phyloP scores from a whole-genome alignment of 352 stramenopile species.

The Phytophthora ohioensis region DNA sequence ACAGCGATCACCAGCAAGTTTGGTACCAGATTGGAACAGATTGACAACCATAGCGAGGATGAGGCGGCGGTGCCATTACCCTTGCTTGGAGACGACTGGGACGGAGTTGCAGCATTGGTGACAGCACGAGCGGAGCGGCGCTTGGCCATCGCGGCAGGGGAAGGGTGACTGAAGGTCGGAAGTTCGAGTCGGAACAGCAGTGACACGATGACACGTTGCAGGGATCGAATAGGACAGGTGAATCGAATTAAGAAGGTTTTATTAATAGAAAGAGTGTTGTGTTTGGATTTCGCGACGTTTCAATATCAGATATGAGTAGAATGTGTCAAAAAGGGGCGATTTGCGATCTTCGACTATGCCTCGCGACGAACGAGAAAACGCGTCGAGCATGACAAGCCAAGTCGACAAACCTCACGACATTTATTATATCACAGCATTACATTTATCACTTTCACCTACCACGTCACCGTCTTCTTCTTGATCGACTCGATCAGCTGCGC shows the following conservation, averaged over 20 bases:
- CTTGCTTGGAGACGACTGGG: slow-evolving; percentile 2
- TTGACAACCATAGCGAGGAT: slow-evolving; percentile 22
- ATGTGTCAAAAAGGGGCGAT: background rate
- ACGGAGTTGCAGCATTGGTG: slow-evolving; percentile 4
- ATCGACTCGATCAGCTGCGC: slow-evolving; percentile 58
- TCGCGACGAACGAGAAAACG: background rate
- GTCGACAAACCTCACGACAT: background rate
- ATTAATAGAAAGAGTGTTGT: background rate
- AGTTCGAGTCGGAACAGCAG: slow-evolving; percentile 29
- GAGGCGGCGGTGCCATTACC: slow-evolving; percentile 3
- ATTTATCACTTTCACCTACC: slow-evolving; percentile 37
- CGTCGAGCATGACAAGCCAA: background rate
- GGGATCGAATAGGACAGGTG: slow-evolving; percentile 4
- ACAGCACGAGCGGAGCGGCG: slow-evolving; percentile 8
- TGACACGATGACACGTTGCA: slow-evolving; percentile 28
- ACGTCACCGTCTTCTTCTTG: slow-evolving; percentile 53
- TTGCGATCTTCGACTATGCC: background rate
- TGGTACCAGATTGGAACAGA: slow-evolving; percentile 45
- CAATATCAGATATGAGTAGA: slow-evolving; percentile 23
- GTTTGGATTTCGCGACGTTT: slow-evolving; percentile 20
- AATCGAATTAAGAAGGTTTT: slow-evolving; percentile 10
- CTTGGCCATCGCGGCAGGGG: slow-evolving; percentile 22
- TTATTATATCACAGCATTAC: background rate
- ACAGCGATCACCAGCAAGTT: slow-evolving; percentile 48
- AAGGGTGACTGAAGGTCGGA: slow-evolving; percentile 35